Evolutionary conservation across 176 grass and related monocot species (phyloP).

Genomic region (Cocos nucifera): DNA sequence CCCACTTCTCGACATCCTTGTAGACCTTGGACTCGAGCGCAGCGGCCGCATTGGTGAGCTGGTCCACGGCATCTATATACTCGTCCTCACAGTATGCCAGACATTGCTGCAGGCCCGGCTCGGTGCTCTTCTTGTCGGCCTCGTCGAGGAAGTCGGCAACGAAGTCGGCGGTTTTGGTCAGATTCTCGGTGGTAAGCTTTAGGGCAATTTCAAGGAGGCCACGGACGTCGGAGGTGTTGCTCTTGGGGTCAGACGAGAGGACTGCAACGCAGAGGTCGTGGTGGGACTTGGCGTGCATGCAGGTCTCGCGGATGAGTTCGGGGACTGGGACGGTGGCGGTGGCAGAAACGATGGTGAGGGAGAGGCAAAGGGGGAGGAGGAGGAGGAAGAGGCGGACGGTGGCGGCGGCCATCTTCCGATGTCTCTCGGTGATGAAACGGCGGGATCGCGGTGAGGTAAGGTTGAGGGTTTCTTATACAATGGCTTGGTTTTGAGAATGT

Average conservation of each 20-base stretch:
- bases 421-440: too few species aligned
- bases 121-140: slow-evolving; percentile 22
- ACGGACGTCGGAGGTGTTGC: slow-evolving; percentile 17
- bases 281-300: slow-evolving; percentile 39
- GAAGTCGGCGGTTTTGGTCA: slow-evolving; percentile 33
- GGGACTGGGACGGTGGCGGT: neutral
- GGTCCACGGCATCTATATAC: slow-evolving; percentile 64
- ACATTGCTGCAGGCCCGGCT: slow-evolving; percentile 48
- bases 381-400: neutral
- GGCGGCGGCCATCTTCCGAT: too few species aligned
- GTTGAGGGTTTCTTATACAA: too few species aligned
- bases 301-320: slow-evolving; percentile 32
- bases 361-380: slow-evolving; percentile 24
- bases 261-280: slow-evolving; percentile 40
- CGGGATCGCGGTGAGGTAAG: too few species aligned
- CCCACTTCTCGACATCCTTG: slow-evolving; percentile 29
- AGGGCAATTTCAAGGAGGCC: slow-evolving; percentile 37
- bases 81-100: slow-evolving; percentile 43
- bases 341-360: slow-evolving; percentile 20
- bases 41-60: slow-evolving; percentile 37
- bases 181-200: slow-evolving; percentile 34
- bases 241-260: slow-evolving; percentile 32
- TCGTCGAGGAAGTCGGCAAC: slow-evolving; percentile 32
- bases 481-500: too few species aligned
- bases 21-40: slow-evolving; percentile 36